Evolutionary conservation across 768 basidiomycete species (phyloP), one percentile per base, ranked within the genome.

Genomic region (Ramaria sp.): DNA sequence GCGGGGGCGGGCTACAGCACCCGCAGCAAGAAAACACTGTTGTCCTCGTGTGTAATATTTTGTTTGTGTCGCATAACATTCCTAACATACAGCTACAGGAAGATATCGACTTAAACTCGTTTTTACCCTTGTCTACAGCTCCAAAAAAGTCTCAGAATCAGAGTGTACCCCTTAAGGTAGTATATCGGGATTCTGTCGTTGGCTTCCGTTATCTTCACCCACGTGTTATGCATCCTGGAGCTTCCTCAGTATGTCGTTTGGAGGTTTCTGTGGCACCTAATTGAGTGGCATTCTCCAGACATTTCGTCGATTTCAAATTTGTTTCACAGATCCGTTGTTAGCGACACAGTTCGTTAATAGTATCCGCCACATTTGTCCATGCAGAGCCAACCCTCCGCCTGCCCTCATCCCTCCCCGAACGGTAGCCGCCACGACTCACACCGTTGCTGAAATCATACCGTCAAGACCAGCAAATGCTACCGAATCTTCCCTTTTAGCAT

Each of bases 271-370:
- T 49, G 1, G 20, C 19, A 19, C 20, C 10, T 24, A 34, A 39
- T 52, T 27, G 31, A 20, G 33, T 49, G n/a, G 48, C 19, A 47
- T 43, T 12, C 31, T 20, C 9, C 45, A 57, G 55, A 50, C 37
- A 48, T 57, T 49, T 27, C 55, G 55, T 19, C 46, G 55, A 20
- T 57, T 57, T 38, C 55, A 57, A 50, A 57, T 57, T 37, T 49
- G 55, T 31, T 57, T 57, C 24, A 20, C 43, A 20, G 47, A 57
- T 34, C 55, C 47, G 30, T 17, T 19, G 11, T 6, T 22, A 37
- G 31, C 47, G 13, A 38, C 31, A 24, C 46, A 38, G 13, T 57
- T 57, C 27, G 38, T 57, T 9, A 22, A 57, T 31, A 48, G 45
- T 15, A 57, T 57, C 45, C 46, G 34, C 24, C 55, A 31, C 5